Percentiles rank a stretch among this genome's conserved stretches.
These are phyloP conservation scores for Thalassiosira profunda DNA, from an alignment of 108 stramenopile genomes.

Conservation along the genomic window DNA sequence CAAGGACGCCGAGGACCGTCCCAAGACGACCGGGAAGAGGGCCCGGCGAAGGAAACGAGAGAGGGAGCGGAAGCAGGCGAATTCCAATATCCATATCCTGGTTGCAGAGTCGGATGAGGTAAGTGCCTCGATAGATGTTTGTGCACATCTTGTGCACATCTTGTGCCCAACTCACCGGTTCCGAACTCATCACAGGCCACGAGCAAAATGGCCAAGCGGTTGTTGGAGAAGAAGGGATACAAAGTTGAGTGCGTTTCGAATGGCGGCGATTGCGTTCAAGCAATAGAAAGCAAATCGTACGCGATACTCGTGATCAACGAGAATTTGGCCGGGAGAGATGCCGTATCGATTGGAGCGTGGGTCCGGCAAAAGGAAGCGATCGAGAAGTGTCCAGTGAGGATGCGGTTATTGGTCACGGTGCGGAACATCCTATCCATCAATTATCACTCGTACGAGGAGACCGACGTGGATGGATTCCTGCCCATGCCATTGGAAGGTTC, in stretches of 20 bases:
- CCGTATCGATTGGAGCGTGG: constrained; percentile 33
- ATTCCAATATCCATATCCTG: constrained; percentile 39
- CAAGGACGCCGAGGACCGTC: background rate
- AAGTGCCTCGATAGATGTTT: constrained; percentile 9
- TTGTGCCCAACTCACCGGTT: background rate
- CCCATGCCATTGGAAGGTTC: constrained; percentile 45
- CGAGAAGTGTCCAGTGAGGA: constrained; percentile 35
- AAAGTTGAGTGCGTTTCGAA: constrained; percentile 45
- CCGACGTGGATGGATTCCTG: constrained; percentile 39
- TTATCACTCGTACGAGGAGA: constrained; percentile 32
- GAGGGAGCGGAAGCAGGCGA: constrained; percentile 31
- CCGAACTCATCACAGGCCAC: constrained; percentile 18
- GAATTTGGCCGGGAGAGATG: constrained; percentile 41
- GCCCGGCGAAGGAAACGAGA: constrained; percentile 26
- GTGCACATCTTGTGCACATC: background rate
- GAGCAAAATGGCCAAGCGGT: constrained; percentile 38
- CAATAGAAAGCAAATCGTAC: constrained; percentile 30
- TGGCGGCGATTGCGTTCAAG: constrained; percentile 39
- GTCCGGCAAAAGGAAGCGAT: constrained; percentile 33
- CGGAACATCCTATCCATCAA: constrained; percentile 35
- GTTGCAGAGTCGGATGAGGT: constrained; percentile 44
- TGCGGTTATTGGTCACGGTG: constrained; percentile 37
- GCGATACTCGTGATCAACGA: constrained; percentile 38
- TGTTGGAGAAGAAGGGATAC: constrained; percentile 54
- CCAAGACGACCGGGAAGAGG: constrained; percentile 13